Base-by-base conservation (phyloP, 305 asterid genomes). In the Coffea humblotiana region DNA sequence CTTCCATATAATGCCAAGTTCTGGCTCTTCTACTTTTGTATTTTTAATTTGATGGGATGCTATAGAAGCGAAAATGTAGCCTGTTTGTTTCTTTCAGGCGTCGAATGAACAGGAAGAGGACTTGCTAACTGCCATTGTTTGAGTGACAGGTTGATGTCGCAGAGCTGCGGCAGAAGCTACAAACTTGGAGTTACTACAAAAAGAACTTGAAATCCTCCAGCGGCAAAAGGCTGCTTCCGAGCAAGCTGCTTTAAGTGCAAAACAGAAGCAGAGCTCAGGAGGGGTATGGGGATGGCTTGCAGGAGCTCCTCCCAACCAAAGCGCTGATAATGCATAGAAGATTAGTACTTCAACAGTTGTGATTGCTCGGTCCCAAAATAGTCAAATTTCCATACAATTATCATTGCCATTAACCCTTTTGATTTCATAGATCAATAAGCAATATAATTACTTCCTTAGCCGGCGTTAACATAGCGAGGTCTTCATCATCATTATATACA, bases 201-300 rank as follows among this genome's bases (percentile, higher is more conserved):
- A 91, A 89, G 99, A 96, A 86, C 95, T 96, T 10, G 98, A 96
- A 87, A 88, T 96, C 88, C 98, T 96, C 72, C 96, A 85, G 81
- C 89, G 99, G 77, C 99, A 96, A 85, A 96, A 92, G 74, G 94
- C 98, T 75, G 98, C 98, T 86, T 90, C 99, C 23, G 99, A 96
- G 84, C 94, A 96, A 88, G 97, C 97, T 83, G 96, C 90, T 70
- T 79, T 86, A 54, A 84, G 82, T 77, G 97, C 93, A 67, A 92
- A 84, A 81, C 93, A 87, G 80, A 91, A 84, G 87, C 97, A 88
- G 82, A 77, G 93, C 82, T 93, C 97, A 15, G 91, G 97, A 12
- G 97, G 99, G 56, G 94, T 96, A 71, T 96, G 98, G 99, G 98
- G 98, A 48, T 96, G 99, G 99, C 90, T 96, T 65, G 98, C 97